These are phyloP conservation scores for Annulohypoxylon moriforme DNA, from an alignment of 495 filamentous ascomycete genomes.

Conservation along the genomic window DNA sequence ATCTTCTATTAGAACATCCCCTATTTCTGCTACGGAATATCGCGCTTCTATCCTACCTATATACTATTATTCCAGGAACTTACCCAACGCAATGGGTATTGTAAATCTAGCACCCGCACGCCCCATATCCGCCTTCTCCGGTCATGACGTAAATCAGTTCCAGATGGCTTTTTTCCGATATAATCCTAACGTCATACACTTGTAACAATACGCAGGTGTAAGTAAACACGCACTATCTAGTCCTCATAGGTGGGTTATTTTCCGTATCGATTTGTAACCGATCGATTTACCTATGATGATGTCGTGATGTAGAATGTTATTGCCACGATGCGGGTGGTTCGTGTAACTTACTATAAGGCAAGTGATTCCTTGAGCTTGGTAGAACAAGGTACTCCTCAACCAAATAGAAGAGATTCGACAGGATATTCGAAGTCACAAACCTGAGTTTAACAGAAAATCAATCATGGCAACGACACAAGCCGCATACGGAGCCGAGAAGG, in stretches of 20 bases:
- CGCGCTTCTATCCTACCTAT: too few species aligned
- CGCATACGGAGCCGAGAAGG: slow-evolving; percentile 72
- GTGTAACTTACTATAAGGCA: slow-evolving; percentile 11
- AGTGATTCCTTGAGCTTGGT: background rate
- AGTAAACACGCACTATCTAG: slow-evolving; percentile 9
- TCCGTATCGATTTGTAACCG: background rate
- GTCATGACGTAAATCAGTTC: slow-evolving; percentile 37
- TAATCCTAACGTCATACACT: slow-evolving; percentile 40
- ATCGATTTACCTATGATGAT: slow-evolving; percentile 29
- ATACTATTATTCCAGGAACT: too few species aligned
- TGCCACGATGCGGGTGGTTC: background rate
- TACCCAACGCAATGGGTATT: too few species aligned
- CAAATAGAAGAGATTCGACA: background rate
- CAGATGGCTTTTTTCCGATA: background rate
- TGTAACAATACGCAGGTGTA: slow-evolving; percentile 8
- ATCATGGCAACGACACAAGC: slow-evolving; percentile 65
- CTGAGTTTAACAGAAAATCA: too few species aligned
- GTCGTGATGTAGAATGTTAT: slow-evolving; percentile 26
- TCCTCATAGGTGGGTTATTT: slow-evolving; percentile 2
- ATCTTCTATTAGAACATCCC: too few species aligned
- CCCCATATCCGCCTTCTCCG: background rate
- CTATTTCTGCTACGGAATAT: too few species aligned
- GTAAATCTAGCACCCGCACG: too few species aligned
- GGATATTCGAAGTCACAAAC: too few species aligned
- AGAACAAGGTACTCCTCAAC: background rate